Evolutionary conservation across 768 basidiomycete species (phyloP), one percentile per base, ranked within the genome.

Genomic region (Leucocoprinus sp.): DNA sequence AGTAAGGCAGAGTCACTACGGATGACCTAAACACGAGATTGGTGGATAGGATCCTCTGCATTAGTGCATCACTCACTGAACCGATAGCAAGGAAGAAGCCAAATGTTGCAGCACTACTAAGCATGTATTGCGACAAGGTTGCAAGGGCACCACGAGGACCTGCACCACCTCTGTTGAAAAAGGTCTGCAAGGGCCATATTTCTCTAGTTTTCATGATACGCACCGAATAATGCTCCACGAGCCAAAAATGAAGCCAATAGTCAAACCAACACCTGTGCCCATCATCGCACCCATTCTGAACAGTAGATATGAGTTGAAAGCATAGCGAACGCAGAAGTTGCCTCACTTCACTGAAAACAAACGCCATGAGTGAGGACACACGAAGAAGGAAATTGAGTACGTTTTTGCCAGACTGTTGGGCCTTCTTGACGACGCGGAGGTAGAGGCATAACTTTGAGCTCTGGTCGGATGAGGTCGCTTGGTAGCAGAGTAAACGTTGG

Each of bases 161-260:
- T 6, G 89, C 82, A 35, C 95, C 95, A 53, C 79, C 78, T 59
- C 93, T 95, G 55, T 43, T 43, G 27, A 21, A 24, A 21, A 40
- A 33, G 36, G 44, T 40, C n/a, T 38, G 26, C 37, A 27, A 37
- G 23, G 15, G 26, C 17, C 26, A 26, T 31, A 14, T 31, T 21
- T 34, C 19, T 8, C 11, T 28, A n/a, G 22, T 31, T 14, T 21
- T 31, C 37, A 19, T 18, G 41, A 11, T 38, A 57, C 83, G 57
- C 54, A 89, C 93, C 91, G 72, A 35, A 98, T 65, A 59, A 98
- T 89, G 55, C 82, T 92, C 71, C 85, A 96, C 21, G 84, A 82
- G 34, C 95, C 95, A 58, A 98, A 98, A 50, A 99, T 82, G 68
- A 98, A 97, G 14, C 96, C 95, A 59, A 97, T 96, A 26, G 93